Percentiles rank a stretch among this genome's conserved stretches.
Evolutionary conservation across 2,329 filamentous ascomycete genomes (phyloP).

Genomic region (Ophiocordyceps polyrhachis-furcata): DNA sequence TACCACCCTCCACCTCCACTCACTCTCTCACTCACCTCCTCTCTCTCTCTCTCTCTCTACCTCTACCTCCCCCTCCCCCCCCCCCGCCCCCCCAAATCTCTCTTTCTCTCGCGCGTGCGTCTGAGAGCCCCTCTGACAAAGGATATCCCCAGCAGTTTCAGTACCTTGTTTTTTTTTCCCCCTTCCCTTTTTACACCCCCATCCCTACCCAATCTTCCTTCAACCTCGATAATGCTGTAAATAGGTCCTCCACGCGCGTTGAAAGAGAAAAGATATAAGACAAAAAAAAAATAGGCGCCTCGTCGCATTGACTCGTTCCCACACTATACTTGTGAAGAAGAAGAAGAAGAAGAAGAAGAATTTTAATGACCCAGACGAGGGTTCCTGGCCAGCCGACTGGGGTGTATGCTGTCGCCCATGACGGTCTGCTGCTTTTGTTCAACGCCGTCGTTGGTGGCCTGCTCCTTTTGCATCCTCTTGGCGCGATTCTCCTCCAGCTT

Average conservation of each 20-base stretch:
- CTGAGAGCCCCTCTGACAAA: slow-evolving; percentile 1
- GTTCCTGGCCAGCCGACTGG: slow-evolving; percentile 24
- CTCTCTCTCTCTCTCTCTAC: not conserved
- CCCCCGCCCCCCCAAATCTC: too few species aligned
- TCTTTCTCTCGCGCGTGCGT: not conserved
- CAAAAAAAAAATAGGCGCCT: not conserved
- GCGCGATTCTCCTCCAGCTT: slow-evolving; percentile 54
- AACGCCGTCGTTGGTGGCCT: slow-evolving; percentile 9
- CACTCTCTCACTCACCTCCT: too few species aligned
- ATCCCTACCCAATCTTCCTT: not conserved
- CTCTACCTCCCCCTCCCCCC: not conserved
- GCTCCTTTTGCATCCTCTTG: slow-evolving; percentile 22
- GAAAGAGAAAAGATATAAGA: not conserved
- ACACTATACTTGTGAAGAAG: not conserved
- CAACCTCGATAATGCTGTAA: slow-evolving; percentile 3
- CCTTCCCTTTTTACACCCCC: too few species aligned
- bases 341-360: not conserved
- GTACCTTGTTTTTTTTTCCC: not conserved
- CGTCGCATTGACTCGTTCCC: not conserved
- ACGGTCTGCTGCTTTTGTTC: slow-evolving; percentile 3
- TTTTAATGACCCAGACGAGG: slow-evolving; percentile 2
- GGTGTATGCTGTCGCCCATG: slow-evolving; percentile 24
- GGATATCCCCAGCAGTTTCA: slow-evolving; percentile 4
- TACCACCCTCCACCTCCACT: too few species aligned
- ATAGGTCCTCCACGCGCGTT: slow-evolving; percentile 2